Base-by-base conservation (phyloP, 192 early-diverging fungal genomes). In the Rhizophagus clarus region DNA sequence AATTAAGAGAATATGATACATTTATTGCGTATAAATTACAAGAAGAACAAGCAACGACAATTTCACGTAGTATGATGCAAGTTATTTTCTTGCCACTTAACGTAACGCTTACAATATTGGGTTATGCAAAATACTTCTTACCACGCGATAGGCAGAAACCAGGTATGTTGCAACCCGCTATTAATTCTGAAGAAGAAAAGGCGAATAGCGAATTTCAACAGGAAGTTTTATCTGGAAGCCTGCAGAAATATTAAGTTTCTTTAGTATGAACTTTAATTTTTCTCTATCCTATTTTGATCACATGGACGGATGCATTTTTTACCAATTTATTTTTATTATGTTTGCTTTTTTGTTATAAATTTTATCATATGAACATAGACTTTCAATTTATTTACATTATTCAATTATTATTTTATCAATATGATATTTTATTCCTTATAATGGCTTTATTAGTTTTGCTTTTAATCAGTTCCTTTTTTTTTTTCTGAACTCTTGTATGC, bases 81-180 rank as follows among this genome's bases (percentile, higher is more conserved):
- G 68, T 88, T 14, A 76, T 89, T 26, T 83, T 89, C 76, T 82
- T 91, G 77, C 89, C 89, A 2, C 74, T 91, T 61, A 91, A 87
- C 28, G 81, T 91, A 11, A 77, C 87, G 10, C 56, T 91, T 4
- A 81, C 85, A 17, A 74, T 84, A 79, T 34, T 86, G 2, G 78
- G 85, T 8, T 86, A 86, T 63, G 83, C 81, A n/a, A 84, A 80
- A 6, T 86, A 84, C 60, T 84, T 86, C 79, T 70, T 86, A 6
- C 85, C 85, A 2, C 24, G 77, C 17, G 77, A 68, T 28, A 51
- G 49, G 42, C 66, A 47, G n/a, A 61, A 42, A 28, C 77, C 77
- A 29, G n/a, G n/a, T n/a, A 79, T 79, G 77, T 79, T 79, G 42
- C 56, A 76, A 62, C 63, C 77, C 26, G 49, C 63, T 61, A 42